phyloP scores from a whole-genome alignment of 768 basidiomycete species.

The Mrakia gelida region DNA sequence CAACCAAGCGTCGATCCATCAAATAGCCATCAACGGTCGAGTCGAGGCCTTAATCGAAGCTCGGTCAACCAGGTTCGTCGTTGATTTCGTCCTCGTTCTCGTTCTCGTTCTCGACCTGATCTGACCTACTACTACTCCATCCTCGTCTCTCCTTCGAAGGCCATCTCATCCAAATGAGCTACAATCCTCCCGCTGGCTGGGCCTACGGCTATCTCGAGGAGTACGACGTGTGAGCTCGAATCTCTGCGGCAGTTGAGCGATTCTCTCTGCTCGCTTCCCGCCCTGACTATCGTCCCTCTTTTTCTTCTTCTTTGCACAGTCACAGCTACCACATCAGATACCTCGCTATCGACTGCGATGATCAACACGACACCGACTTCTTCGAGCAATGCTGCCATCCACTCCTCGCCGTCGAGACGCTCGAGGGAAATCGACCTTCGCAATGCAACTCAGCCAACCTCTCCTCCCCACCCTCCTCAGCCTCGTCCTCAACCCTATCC shows the following conservation, averaged over 20 bases:
- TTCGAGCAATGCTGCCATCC: neutral
- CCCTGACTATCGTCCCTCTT: neutral
- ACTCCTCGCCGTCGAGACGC: neutral
- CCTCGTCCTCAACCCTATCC: neutral
- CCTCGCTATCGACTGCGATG: neutral
- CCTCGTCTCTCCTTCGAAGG: neutral
- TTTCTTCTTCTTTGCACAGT: no score
- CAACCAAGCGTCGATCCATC: no score
- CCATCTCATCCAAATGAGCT: neutral
- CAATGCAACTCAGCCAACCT: neutral
- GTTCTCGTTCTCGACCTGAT: no score
- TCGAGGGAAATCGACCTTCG: neutral
- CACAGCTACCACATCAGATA: neutral
- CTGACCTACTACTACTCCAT: neutral
- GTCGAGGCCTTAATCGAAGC: no score
- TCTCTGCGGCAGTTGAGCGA: neutral
- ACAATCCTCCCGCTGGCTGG: neutral
- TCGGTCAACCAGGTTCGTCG: neutral
- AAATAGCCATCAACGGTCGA: no score
- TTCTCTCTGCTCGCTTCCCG: neutral
- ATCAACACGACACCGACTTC: neutral
- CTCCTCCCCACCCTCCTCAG: neutral
- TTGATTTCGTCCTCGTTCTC: neutral
- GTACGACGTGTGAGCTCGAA: neutral
- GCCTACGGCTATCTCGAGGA: neutral